Evolutionary conservation across 176 grass and related monocot species (phyloP), one percentile per base, ranked within the genome.

Genomic region (Ensete ventricosum): DNA sequence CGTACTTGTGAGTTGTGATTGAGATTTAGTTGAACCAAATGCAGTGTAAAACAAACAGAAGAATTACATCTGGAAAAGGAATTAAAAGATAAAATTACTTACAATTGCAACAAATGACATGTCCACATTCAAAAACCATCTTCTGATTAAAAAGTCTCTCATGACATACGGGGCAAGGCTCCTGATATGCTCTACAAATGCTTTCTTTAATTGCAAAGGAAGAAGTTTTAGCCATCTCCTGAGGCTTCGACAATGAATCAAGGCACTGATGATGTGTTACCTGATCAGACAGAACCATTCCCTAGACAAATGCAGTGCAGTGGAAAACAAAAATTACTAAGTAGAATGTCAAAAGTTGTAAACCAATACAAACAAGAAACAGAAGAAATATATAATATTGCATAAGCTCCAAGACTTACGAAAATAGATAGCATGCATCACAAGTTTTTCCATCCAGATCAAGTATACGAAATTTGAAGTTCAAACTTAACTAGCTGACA

Each of bases 81-180:
- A 77, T 78, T 53, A 76, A 79, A 80, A 83, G 57, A 81, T 50
- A 77, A 62, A 76, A 71, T 27, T 81, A 86, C 94, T 89, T 54
- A 97, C 94, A 97, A 78, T 93, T 97, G 88, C 94, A 97, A 80
- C 94, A 97, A 57, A 97, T 54, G 19, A 81, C 90, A 86, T 97
- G 94, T 53, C 94, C 90, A 75, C 94, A 97, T 52, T 91, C 90
- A 82, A 97, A 97, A 54, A 93, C 85, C 90, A 93, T 97, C 81
- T 97, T 97, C 52, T 86, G 85, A 67, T 91, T 80, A 60, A 88
- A 79, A 83, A 86, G 63, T 67, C 81, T 93, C 84, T 97, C 94
- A 66, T 92, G 90, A 76, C 94, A 97, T 81, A 97, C 72, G 23
- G 94, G 90, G 75, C 94, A 97, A 67, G 82, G 80, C 74, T 93